Conservation (phyloP, 106 monocot genomes). For the Cymbidium sinense region DNA sequence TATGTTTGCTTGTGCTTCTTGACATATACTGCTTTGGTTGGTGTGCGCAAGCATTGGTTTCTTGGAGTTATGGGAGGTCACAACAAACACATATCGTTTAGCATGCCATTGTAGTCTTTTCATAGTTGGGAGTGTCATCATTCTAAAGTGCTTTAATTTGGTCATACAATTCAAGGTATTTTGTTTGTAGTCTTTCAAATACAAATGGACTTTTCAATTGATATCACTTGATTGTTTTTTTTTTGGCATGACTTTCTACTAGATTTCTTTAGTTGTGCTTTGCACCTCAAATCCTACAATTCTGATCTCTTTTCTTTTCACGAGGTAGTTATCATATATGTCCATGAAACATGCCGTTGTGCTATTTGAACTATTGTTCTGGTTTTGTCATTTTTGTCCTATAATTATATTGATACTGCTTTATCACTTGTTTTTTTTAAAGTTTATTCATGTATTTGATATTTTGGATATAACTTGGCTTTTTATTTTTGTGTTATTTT, state of each 20-base stretch:
- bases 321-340: too few species aligned
- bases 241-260: not conserved
- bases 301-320: not conserved
- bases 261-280: not conserved
- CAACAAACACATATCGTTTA: not conserved
- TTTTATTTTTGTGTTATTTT: not conserved
- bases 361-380: too few species aligned
- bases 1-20: not conserved
- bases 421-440: too few species aligned
- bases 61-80: not conserved
- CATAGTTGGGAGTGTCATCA: too few species aligned
- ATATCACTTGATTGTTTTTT: not conserved
- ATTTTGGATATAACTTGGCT: too few species aligned
- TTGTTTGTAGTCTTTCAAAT: not conserved
- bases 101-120: not conserved
- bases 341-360: too few species aligned
- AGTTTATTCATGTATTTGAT: too few species aligned
- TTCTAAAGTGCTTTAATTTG: too few species aligned
- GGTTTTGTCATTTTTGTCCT: too few species aligned
- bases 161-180: not conserved
- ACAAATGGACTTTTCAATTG: not conserved
- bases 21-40: not conserved
- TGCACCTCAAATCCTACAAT: not conserved
- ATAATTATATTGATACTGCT: too few species aligned
- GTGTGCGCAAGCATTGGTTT: not conserved